phyloP scores from a whole-genome alignment of 2,329 filamentous ascomycete species.

The Scortechinia acanthostroma region DNA sequence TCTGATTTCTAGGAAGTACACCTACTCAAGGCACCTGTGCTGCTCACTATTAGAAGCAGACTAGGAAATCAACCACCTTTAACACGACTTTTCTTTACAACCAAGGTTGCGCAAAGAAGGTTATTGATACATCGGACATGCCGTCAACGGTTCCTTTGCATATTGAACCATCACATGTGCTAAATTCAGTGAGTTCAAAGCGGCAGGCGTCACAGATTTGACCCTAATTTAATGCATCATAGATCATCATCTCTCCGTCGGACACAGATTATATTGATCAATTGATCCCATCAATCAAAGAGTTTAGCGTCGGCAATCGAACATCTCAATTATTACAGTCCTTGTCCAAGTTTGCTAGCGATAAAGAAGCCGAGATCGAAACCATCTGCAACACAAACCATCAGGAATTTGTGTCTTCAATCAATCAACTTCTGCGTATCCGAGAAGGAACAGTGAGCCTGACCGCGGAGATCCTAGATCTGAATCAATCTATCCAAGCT shows the following conservation, averaged over 20 bases:
- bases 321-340: conserved; percentile 70
- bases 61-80: too few species aligned
- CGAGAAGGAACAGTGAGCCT: conserved; percentile 83
- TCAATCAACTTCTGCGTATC: conserved; percentile 87
- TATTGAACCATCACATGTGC: background rate
- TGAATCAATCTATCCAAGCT: conserved; percentile 90
- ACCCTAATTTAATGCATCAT: conserved; percentile 4
- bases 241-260: conserved; percentile 89
- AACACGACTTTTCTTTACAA: too few species aligned
- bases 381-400: conserved; percentile 90
- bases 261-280: conserved; percentile 94
- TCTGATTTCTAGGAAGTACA: too few species aligned
- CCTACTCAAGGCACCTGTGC: too few species aligned
- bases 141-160: background rate
- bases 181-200: background rate
- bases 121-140: background rate
- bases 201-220: background rate
- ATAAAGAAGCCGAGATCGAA: conserved; percentile 87
- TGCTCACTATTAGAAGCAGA: too few species aligned
- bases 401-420: conserved; percentile 88
- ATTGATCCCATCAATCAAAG: conserved; percentile 86
- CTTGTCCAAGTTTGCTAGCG: conserved; percentile 73
- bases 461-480: conserved; percentile 81
- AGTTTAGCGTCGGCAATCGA: conserved; percentile 72
- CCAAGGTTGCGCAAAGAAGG: too few species aligned